These are phyloP conservation scores for Mimosa bimucronata DNA, from an alignment of 306 rosid species.

Conservation along the genomic window DNA sequence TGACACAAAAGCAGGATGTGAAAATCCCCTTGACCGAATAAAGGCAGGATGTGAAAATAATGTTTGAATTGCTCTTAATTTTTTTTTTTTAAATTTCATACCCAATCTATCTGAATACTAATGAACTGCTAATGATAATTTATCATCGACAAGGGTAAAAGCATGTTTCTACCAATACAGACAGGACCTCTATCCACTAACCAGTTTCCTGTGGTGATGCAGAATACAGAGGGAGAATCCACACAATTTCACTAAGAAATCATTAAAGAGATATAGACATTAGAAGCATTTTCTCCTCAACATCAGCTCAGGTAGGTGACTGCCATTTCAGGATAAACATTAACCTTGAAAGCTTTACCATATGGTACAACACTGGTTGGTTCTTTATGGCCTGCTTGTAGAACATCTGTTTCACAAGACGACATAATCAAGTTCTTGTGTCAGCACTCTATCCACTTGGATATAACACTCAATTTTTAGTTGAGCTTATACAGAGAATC, in stretches of 20 bases:
- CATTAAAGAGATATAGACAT: constrained; percentile 50
- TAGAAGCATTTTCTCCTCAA: constrained; percentile 51
- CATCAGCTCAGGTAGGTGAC: constrained; percentile 33
- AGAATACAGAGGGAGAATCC: too few species aligned
- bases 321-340: constrained; percentile 32
- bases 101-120: not conserved
- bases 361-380: constrained; percentile 87
- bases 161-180: constrained; percentile 1
- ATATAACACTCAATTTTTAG: not conserved
- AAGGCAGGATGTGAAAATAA: not conserved
- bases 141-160: constrained; percentile 23
- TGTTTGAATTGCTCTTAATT: not conserved
- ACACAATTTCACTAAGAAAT: constrained; percentile 44
- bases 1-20: not conserved
- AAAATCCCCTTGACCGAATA: too few species aligned
- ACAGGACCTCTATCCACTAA: constrained; percentile 35
- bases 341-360: constrained; percentile 56
- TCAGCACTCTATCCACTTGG: constrained; percentile 32
- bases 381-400: constrained; percentile 92
- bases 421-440: constrained; percentile 27
- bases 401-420: constrained; percentile 84
- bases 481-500: not conserved
- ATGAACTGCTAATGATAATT: constrained; percentile 38
- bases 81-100: not conserved
- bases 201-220: too few species aligned